Conservation (phyloP, 805 yeast species). For the Yarrowia sp. region DNA sequence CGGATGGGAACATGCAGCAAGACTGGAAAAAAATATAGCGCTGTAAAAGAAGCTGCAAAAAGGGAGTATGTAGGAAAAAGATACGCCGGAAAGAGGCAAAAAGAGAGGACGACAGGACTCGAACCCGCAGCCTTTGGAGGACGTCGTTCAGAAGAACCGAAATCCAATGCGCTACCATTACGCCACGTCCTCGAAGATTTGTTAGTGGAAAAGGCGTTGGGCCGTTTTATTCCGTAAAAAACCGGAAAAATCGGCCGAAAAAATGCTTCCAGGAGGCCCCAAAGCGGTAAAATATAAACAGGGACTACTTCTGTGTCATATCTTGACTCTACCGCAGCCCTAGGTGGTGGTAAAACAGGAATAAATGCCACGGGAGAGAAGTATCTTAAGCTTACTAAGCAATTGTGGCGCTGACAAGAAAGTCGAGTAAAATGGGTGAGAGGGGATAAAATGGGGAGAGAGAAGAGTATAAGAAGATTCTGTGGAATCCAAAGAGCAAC, state of each 20-base stretch:
- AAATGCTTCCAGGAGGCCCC: background rate
- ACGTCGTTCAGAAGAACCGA: conserved; percentile 39
- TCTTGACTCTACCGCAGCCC: no score
- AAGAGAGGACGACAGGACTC: conserved; percentile 39
- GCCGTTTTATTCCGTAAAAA: background rate
- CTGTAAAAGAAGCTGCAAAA: background rate
- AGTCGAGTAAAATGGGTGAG: no score
- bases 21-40: conserved; percentile 1
- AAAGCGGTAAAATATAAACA: no score
- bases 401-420: no score
- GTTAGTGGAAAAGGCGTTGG: background rate
- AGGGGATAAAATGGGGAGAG: no score
- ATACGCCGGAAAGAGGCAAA: background rate
- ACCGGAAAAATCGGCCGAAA: background rate
- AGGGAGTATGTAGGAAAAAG: background rate
- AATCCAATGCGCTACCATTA: conserved; percentile 39
- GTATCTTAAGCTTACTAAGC: no score
- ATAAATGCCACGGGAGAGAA: no score
- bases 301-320: no score
- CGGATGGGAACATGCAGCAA: conserved; percentile 25
- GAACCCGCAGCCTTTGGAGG: conserved; percentile 40
- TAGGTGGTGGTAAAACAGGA: no score
- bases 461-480: no score
- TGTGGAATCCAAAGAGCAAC: no score
- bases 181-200: conserved; percentile 35